Evolutionary conservation across 176 grass and related monocot genomes (phyloP).

Genomic region (Oryza australiensis): DNA sequence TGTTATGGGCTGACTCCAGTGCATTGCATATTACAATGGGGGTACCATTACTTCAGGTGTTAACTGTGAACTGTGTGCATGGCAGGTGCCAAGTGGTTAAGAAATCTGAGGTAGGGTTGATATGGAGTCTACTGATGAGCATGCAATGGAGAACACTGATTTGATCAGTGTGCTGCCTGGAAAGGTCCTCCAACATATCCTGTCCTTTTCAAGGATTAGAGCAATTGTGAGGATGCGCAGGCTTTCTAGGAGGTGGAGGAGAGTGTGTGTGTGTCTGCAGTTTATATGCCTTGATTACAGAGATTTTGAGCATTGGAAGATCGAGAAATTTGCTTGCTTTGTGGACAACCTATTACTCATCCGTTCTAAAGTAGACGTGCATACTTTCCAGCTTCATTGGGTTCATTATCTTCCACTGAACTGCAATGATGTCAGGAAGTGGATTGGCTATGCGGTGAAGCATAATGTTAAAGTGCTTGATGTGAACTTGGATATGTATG

Average conservation of each 20-base stretch:
- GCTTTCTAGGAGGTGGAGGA: conserved; percentile 14
- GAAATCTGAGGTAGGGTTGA: conserved; percentile 20
- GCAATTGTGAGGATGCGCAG: conserved; percentile 5
- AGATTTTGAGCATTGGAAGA: conserved; percentile 19
- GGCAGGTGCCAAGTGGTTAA: not conserved
- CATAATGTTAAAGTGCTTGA: conserved; percentile 41
- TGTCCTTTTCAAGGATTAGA: not conserved
- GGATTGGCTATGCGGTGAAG: conserved; percentile 40
- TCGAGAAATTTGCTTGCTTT: conserved; percentile 24
- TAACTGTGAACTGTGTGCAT: not conserved
- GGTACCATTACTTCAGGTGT: not conserved
- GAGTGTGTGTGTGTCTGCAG: not conserved
- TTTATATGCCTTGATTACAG: conserved; percentile 14
- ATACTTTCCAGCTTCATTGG: conserved; percentile 29
- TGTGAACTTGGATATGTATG: not conserved
- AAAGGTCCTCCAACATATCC: conserved; percentile 15
- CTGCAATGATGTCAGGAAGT: conserved; percentile 29
- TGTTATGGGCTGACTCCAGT: not conserved
- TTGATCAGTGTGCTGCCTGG: conserved; percentile 11
- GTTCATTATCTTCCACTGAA: not conserved
- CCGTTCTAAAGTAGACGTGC: conserved; percentile 19
- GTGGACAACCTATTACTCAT: conserved; percentile 35
- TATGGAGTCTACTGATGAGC: conserved; percentile 10
- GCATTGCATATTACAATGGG: not conserved
- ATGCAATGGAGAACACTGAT: not conserved